Base-by-base conservation (phyloP, 2,329 filamentous ascomycete genomes). In the Fusarium sulawesiense region DNA sequence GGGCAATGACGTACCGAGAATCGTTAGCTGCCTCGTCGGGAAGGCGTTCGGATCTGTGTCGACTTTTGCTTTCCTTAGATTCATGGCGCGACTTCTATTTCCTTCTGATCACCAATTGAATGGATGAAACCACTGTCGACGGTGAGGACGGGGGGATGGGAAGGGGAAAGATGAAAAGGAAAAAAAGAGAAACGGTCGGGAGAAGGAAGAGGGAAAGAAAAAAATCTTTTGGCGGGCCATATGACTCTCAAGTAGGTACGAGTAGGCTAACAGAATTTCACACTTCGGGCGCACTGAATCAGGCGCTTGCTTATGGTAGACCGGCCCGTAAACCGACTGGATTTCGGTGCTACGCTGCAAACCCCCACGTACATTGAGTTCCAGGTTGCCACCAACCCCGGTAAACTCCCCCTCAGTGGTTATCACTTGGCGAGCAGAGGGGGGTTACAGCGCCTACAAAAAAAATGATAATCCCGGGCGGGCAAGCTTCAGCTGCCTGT, bases 171-270 rank as follows among this genome's bases (percentile, higher is more conserved):
- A 48, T 42, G n/a, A 18, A 18, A 46, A 2, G 37, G 29, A 21
- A 65, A 44, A 48, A 54, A 23, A 23, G 30, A 42, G 49, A 23
- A 23, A 50, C 48, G 30, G 30, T 40, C 30, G 18, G 32, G 23
- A 51, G 21, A 37, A 37, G n/a, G 34, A 53, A 53, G 34, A 41
- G 20, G 46, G 47, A 32, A 10, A 45, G 4, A 42, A 46, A 51
- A 66, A 66, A 66, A 42, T 56, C 62, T 66, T 42, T 48, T 61
- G 48, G 63, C 44, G 63, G 63, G 56, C 62, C 55, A 54, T 44
- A 49, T 49, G 63, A 62, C 54, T 61, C n/a, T 66, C 42, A 61
- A 66, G 63, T 64, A 64, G n/a, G 48, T 51, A 27, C 23, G 8
- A 7, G 41, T 45, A 58, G 61, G 41, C 41, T 49, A 60, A 20